A percentile compares a stretch with the other conserved stretches of the same genome.
Evolutionary conservation across 139 green algal species (phyloP).

Genomic region (Chlorella sp.): DNA sequence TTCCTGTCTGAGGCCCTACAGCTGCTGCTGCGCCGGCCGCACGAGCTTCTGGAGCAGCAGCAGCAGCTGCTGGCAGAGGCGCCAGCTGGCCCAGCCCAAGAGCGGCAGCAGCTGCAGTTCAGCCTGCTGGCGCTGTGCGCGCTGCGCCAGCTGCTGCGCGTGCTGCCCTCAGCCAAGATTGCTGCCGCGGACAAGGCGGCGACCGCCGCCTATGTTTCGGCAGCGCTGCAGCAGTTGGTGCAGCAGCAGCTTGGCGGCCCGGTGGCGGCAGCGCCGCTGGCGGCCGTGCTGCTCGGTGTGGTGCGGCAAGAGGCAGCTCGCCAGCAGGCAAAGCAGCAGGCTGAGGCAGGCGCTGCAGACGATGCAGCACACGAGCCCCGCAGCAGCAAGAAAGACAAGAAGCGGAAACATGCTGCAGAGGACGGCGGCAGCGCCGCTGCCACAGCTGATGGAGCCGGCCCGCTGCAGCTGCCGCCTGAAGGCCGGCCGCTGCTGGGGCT

Average conservation of each 20-base stretch:
- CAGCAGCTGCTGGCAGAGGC: conserved; percentile 29
- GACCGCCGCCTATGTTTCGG: conserved; percentile 37
- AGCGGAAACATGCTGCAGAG: background rate
- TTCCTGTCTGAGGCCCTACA: conserved; percentile 55
- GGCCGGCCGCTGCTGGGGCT: background rate
- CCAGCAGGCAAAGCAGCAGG: background rate
- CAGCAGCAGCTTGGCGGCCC: conserved; percentile 22
- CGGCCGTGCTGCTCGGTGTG: conserved; percentile 23
- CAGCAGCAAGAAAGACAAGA: background rate
- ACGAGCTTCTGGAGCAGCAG: conserved; percentile 48
- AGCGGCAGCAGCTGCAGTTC: conserved; percentile 7
- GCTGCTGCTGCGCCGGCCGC: conserved; percentile 38
- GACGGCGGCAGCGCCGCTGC: background rate
- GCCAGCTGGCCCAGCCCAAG: background rate
- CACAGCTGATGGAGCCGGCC: background rate
- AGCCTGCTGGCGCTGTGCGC: conserved; percentile 49
- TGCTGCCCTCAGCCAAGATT: conserved; percentile 51
- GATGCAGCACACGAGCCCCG: no score
- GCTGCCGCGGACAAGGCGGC: conserved; percentile 20
- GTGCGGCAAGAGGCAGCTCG: conserved; percentile 9
- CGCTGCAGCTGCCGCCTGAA: conserved; percentile 11
- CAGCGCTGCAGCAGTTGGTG: conserved; percentile 1
- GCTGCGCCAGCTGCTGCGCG: conserved; percentile 45
- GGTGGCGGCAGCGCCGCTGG: background rate
- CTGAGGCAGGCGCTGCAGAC: background rate